A percentile compares a stretch with the other conserved stretches of the same genome.
Evolutionary conservation across 2,329 filamentous ascomycete genomes (phyloP).

Genomic region (Mycosphaerella sp.): DNA sequence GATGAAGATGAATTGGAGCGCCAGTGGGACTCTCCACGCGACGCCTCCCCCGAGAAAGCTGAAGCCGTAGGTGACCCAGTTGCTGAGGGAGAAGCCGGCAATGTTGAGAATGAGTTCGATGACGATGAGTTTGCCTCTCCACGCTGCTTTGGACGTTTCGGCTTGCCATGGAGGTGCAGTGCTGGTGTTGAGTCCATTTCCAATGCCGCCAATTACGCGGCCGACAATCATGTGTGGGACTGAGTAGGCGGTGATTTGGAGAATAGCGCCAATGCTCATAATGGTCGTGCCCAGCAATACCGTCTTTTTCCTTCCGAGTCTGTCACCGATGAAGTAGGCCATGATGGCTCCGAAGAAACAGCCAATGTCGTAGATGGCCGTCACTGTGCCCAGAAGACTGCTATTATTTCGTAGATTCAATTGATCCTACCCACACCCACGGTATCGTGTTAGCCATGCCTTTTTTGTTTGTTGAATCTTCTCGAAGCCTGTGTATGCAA

Average conservation of each 20-base stretch:
- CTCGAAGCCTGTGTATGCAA: too few species aligned
- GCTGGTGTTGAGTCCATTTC: conserved; percentile 47
- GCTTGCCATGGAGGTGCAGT: conserved; percentile 46
- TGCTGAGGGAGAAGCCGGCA: conserved; percentile 44
- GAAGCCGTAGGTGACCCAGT: conserved; percentile 50
- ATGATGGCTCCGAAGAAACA: conserved; percentile 53
- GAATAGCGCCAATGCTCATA: conserved; percentile 45
- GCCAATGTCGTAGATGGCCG: conserved; percentile 54
- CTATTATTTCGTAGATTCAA: conserved; percentile 20
- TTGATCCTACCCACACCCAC: neutral
- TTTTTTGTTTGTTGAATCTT: too few species aligned
- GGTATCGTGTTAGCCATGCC: too few species aligned
- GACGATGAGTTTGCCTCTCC: conserved; percentile 34
- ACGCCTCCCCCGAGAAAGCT: conserved; percentile 40
- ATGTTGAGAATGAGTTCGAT: conserved; percentile 44
- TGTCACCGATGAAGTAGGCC: conserved; percentile 45
- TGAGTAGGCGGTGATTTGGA: conserved; percentile 44
- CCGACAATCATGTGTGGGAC: conserved; percentile 46
- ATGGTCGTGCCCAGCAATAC: conserved; percentile 45
- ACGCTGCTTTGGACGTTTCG: conserved; percentile 43
- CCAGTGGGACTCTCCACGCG: conserved; percentile 44
- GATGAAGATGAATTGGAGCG: conserved; percentile 47
- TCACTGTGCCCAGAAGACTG: conserved; percentile 40
- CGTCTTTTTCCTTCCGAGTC: conserved; percentile 44
- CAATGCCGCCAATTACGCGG: conserved; percentile 42